Evolutionary conservation across 176 grass and related monocot species (phyloP).

Genomic region (Themeda triandra): DNA sequence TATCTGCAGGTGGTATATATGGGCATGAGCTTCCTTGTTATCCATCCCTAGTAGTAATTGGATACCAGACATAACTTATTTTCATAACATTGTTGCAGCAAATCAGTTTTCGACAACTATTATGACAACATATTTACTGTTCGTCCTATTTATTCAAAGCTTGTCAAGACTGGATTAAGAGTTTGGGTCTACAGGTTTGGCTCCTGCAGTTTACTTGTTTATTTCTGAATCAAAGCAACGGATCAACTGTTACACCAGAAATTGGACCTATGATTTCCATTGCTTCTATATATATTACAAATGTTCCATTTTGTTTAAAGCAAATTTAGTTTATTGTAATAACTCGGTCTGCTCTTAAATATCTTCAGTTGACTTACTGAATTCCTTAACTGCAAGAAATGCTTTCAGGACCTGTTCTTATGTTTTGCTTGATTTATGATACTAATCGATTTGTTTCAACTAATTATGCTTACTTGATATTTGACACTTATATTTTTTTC

Average conservation of each 20-base stretch:
- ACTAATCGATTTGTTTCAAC: neutral
- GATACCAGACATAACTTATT: neutral
- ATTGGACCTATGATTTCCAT: neutral
- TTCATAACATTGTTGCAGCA: conserved; percentile 36
- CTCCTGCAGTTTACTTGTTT: neutral
- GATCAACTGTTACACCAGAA: neutral
- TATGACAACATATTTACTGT: conserved; percentile 51
- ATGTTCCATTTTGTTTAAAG: neutral
- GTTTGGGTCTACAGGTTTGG: conserved; percentile 89
- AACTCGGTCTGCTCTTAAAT: neutral
- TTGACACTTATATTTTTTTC: too few species aligned
- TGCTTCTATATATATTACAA: neutral
- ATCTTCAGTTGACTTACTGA: neutral
- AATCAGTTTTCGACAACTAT: conserved; percentile 53
- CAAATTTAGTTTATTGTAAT: too few species aligned
- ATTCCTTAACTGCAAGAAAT: too few species aligned
- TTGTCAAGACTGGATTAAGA: conserved; percentile 69
- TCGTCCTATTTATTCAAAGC: conserved; percentile 77
- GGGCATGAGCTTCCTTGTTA: too few species aligned
- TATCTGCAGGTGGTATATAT: conserved; percentile 55
- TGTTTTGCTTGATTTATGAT: too few species aligned
- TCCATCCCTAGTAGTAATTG: neutral
- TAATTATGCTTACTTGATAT: neutral
- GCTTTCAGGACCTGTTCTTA: too few species aligned
- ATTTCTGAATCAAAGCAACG: neutral